phyloP scores from a whole-genome alignment of 257 asterid species.

The Solanum sitiens region DNA sequence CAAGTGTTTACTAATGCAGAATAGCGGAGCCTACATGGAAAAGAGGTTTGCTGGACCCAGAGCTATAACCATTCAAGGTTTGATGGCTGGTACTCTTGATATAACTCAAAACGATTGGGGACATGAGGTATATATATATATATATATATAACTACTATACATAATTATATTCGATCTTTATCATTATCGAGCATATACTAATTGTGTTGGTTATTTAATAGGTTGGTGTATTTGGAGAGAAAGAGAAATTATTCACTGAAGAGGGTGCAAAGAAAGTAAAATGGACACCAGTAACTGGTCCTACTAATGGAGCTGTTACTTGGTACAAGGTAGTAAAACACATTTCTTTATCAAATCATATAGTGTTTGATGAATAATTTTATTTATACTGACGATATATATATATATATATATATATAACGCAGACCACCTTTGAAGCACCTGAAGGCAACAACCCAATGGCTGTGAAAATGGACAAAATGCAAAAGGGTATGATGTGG shows the following conservation, averaged over 20 bases:
- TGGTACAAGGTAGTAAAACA: slow-evolving; percentile 59
- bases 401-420: no score
- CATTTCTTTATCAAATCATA: not conserved
- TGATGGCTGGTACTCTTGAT: slow-evolving; percentile 72
- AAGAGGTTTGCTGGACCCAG: slow-evolving; percentile 66
- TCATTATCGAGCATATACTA: not conserved
- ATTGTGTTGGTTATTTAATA: not conserved
- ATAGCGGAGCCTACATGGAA: slow-evolving; percentile 85
- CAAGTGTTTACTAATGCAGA: slow-evolving; percentile 17
- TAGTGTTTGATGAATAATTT: no score
- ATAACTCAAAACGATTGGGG: slow-evolving; percentile 48
- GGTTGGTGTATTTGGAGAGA: slow-evolving; percentile 49
- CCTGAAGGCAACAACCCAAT: slow-evolving; percentile 54
- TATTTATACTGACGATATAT: not conserved
- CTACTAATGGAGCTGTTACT: slow-evolving; percentile 29
- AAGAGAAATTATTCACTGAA: slow-evolving; percentile 22
- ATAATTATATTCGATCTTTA: not conserved
- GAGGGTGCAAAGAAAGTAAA: slow-evolving; percentile 45
- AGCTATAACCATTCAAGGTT: slow-evolving; percentile 45
- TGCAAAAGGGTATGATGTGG: slow-evolving; percentile 74
- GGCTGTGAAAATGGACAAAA: slow-evolving; percentile 38
- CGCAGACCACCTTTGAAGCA: slow-evolving; percentile 53
- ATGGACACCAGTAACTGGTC: slow-evolving; percentile 24
- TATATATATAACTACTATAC: not conserved
- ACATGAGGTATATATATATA: slow-evolving; percentile 26